Percentiles rank a stretch among this genome's conserved stretches.
Conservation (phyloP, 2,329 filamentous ascomycete genomes). For the Colletotrichum sp. region DNA sequence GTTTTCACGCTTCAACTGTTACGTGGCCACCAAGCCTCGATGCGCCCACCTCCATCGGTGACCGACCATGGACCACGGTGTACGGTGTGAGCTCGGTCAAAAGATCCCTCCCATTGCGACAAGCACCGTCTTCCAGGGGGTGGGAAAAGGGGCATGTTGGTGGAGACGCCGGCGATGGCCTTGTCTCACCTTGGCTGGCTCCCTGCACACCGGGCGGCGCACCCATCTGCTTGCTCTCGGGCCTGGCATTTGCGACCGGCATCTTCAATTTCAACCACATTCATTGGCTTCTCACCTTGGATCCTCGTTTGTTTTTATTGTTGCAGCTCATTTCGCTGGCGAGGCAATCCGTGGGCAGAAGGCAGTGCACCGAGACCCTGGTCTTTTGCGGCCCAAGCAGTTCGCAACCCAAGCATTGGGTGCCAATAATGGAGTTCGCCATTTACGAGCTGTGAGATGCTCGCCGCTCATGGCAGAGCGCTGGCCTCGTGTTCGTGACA, state of each 20-base stretch:
- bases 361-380: slow-evolving; percentile 6
- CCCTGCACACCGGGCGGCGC: slow-evolving; percentile 4
- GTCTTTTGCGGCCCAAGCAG: slow-evolving; percentile 13
- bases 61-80: background rate
- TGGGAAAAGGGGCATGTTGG: background rate
- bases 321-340: slow-evolving; percentile 28
- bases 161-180: slow-evolving; percentile 4
- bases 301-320: slow-evolving; percentile 24
- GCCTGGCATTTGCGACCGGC: slow-evolving; percentile 3
- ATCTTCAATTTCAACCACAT: background rate
- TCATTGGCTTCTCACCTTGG: slow-evolving; percentile 13
- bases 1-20: background rate
- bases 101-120: background rate
- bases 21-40: background rate
- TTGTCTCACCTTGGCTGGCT: slow-evolving; percentile 13
- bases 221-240: background rate
- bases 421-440: slow-evolving; percentile 1
- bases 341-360: background rate
- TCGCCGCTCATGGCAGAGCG: background rate
- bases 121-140: background rate
- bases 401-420: slow-evolving; percentile 11
- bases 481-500: slow-evolving; percentile 7
- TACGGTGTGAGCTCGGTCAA: slow-evolving; percentile 12
- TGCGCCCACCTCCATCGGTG: background rate
- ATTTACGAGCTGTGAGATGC: slow-evolving; percentile 1